Base-by-base conservation (phyloP, 768 basidiomycete genomes). In the Kwoniella europaea region DNA sequence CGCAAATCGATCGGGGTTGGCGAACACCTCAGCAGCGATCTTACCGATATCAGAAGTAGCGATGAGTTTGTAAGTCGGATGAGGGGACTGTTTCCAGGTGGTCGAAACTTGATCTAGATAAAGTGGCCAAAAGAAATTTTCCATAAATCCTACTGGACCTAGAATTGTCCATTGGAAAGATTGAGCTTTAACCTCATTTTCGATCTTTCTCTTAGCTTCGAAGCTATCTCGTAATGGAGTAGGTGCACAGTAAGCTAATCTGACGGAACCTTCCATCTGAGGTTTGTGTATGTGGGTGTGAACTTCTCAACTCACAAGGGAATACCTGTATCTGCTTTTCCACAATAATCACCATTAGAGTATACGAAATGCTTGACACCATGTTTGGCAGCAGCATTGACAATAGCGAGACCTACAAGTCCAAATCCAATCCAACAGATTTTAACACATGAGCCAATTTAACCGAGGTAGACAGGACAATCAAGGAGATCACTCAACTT, bases 281-380 rank as follows among this genome's bases (percentile, higher is more conserved):
- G 35, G 35, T 35, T 24, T 10, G 16, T 12, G 58, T 16, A 50
- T 16, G 63, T 16, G 12, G 24, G 52, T 12, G 16, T 22, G 43
- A 10, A 24, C n/a, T 20, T 29, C 44, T 59, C 24, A 16, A 67
- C 64, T 27, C 20, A 69, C 68, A 56, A 63, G n/a, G 54, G 13
- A 20, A 63, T 59, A 16, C 55, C 64, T 16, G 67, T 73, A 42
- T 60, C 50, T 1, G 66, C 53, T 10, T 24, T 43, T 18, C 72
- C 72, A 18, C 55, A 52, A 13, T 52, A 42, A 65, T 72, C 71
- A 15, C 71, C 52, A 20, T 67, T 58, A 9, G 65, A 60, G 67
- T 62, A 75, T 15, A 75, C 68, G 27, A 75, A 29, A 52, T 75
- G 74, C 65, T 70, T 62, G 43, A 75, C 74, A 7, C 57, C 60